Evolutionary conservation across 129 eudicot species (phyloP), one percentile per base, ranked within the genome.

Genomic region (Flaveria robusta): DNA sequence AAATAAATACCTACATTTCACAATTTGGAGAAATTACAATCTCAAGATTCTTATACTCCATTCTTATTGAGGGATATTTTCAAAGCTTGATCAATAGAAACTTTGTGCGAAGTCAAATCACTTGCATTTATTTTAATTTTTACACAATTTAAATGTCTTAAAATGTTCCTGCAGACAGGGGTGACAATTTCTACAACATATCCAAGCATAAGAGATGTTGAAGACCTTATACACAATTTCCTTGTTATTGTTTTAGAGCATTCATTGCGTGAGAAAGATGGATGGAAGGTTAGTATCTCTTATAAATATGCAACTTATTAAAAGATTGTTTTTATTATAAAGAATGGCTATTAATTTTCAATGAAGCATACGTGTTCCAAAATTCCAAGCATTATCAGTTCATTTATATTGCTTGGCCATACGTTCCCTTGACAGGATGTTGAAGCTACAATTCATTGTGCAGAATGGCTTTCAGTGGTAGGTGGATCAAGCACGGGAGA

Each of bases 371-470:
- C 29, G 19, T 75, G 77, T 51, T 55, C 67, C 69, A 56, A 47
- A 47, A 46, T 55, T 58, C 76, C 41, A 26, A 62, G 5, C 65
- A 41, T 27, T 55, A 76, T 65, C 77, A 67, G 68, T 73, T 84
- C 71, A 74, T 86, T 83, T 78, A 70, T 85, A 75, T 65, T 81
- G 55, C 83, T 65, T 82, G 85, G 79, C 75, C 86, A 75, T 80
- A 80, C 70, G 74, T 89, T 79, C 75, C 70, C 47, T 82, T 81
- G 79, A 86, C 98, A 93, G 98, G 98, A 93, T 90, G 85, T 93
- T 88, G 98, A 93, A 90, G 97, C 98, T 81, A 90, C 98, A 83
- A 86, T 93, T 86, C 98, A 93, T 86, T 93, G 97, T 90, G 98
- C 98, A 88, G 98, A 93, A 79, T 93, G 97, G 98, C 97, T 93